A percentile compares a stretch with the other conserved stretches of the same genome.
Conservation (phyloP, 179 eudicot species). For the Vitellaria paradoxa region DNA sequence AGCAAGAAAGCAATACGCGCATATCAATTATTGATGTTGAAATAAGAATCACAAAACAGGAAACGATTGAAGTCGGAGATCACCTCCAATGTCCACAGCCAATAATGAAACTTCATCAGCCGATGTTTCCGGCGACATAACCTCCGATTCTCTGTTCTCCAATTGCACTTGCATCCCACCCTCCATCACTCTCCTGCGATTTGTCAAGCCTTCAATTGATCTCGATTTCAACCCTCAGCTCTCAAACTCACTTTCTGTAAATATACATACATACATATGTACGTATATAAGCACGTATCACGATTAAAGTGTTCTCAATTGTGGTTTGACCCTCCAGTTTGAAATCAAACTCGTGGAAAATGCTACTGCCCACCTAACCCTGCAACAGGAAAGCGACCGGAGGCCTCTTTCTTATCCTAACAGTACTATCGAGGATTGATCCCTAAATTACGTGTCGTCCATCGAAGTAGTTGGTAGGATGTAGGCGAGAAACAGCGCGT, state of each 20-base stretch:
- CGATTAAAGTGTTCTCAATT: too few relatives aligned
- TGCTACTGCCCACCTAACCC: too few relatives aligned
- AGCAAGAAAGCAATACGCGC: neutral
- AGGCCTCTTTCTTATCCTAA: too few relatives aligned
- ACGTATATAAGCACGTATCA: neutral
- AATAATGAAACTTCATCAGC: slow-evolving; percentile 46
- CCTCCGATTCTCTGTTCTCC: slow-evolving; percentile 19
- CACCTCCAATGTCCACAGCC: slow-evolving; percentile 95
- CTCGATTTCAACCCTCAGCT: neutral
- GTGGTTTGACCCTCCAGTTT: too few relatives aligned
- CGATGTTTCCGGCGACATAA: slow-evolving; percentile 15
- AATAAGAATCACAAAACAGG: neutral
- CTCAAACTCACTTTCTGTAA: neutral
- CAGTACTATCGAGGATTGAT: too few relatives aligned
- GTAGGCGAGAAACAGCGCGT: too few relatives aligned
- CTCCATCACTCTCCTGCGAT: neutral
- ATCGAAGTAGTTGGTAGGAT: too few relatives aligned
- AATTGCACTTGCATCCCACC: neutral
- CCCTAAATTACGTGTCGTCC: too few relatives aligned
- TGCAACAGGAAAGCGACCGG: too few relatives aligned
- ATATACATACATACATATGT: neutral
- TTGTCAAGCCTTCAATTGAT: neutral
- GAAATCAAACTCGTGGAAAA: too few relatives aligned
- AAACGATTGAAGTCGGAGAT: neutral
- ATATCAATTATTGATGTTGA: neutral